phyloP scores from a whole-genome alignment of 305 asterid species.

The Fraxinus latifolia region DNA sequence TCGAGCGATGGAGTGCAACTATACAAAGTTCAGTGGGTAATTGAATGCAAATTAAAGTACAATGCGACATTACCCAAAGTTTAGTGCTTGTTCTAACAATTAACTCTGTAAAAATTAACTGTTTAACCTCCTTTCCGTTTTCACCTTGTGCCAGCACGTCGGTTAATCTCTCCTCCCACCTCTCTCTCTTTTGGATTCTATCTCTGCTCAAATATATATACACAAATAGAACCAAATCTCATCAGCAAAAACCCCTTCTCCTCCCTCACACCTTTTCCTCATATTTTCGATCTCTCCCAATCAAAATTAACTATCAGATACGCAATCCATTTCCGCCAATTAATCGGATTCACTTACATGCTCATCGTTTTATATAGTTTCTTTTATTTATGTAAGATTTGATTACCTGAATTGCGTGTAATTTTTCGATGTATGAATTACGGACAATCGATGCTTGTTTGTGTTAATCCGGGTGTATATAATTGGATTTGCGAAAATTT shows the following conservation, averaged over 20 bases:
- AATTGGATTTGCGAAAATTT: not conserved
- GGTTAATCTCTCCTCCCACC: slow-evolving; percentile 13
- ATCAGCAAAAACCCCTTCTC: slow-evolving; percentile 50
- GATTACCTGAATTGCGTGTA: slow-evolving; percentile 37
- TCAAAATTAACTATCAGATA: slow-evolving; percentile 39
- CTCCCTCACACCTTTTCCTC: slow-evolving; percentile 30
- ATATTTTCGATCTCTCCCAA: slow-evolving; percentile 45
- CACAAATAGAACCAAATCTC: slow-evolving; percentile 55
- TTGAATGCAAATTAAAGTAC: not conserved
- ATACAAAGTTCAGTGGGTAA: not conserved
- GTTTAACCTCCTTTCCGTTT: slow-evolving; percentile 12
- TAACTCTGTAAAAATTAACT: slow-evolving; percentile 2
- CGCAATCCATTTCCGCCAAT: slow-evolving; percentile 34
- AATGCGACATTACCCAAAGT: not conserved
- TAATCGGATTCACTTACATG: slow-evolving; percentile 26
- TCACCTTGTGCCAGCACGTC: slow-evolving; percentile 21
- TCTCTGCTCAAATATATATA: slow-evolving; percentile 12
- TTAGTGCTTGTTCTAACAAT: not conserved
- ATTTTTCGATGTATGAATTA: slow-evolving; percentile 37
- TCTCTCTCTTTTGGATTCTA: slow-evolving; percentile 14
- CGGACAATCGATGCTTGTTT: slow-evolving; percentile 3
- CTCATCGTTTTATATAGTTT: slow-evolving; percentile 7
- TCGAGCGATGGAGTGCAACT: not conserved
- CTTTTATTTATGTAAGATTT: slow-evolving; percentile 17
- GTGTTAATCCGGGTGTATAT: not conserved